phyloP scores from a whole-genome alignment of 768 basidiomycete species.

The Pulveroboletus sp. region DNA sequence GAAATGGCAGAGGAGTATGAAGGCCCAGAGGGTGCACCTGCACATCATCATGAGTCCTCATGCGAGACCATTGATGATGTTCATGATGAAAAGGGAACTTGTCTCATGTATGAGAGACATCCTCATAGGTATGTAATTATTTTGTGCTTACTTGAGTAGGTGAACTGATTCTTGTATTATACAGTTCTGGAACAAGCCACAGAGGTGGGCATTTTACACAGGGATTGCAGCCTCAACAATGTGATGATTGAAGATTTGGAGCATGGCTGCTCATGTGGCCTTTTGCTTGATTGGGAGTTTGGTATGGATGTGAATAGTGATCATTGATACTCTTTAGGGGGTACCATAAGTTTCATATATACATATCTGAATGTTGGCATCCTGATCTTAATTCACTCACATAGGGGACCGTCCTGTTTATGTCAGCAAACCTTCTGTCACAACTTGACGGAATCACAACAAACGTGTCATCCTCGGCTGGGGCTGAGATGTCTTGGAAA shows the following conservation, averaged over 20 bases:
- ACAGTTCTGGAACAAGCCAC: not conserved
- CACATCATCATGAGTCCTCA: not conserved
- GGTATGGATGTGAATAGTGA: not conserved
- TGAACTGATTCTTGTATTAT: not conserved
- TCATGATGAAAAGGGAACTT: not conserved
- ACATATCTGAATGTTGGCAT: not conserved
- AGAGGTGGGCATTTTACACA: not conserved
- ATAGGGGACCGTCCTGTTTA: not conserved
- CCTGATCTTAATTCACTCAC: not conserved
- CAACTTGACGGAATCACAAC: not conserved
- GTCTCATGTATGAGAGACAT: not conserved
- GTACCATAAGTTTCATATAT: not conserved
- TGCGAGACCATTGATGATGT: not conserved
- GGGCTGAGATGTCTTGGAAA: too few species aligned
- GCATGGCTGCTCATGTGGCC: not conserved
- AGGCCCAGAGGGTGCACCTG: not conserved
- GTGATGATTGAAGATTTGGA: not conserved
- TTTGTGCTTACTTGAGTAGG: not conserved
- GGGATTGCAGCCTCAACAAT: not conserved
- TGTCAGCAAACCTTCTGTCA: not conserved
- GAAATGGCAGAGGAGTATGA: not conserved
- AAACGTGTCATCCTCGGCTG: not conserved
- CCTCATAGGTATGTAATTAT: too few species aligned
- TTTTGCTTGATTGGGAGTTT: not conserved
- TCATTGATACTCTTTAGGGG: not conserved